Evolutionary conservation across 805 yeast species (phyloP).

Genomic region (Pichia exigua): DNA sequence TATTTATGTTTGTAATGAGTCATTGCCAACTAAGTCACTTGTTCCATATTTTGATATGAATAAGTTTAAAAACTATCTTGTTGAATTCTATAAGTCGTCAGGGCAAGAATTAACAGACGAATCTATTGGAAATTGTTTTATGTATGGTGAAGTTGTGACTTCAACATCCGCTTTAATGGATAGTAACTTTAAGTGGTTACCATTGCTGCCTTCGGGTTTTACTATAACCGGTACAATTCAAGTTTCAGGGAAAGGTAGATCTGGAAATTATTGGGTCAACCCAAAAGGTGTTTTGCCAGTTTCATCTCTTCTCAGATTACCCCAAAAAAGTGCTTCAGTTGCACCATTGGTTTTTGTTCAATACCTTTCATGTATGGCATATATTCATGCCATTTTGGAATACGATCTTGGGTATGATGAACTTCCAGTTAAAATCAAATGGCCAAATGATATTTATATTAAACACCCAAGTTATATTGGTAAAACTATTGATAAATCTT

Average conservation of each 20-base stretch:
- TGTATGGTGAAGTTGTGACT: constrained; percentile 85
- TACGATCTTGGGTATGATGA: constrained; percentile 50
- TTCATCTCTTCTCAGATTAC: constrained; percentile 60
- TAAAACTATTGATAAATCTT: constrained; percentile 15
- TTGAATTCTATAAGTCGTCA: constrained; percentile 25
- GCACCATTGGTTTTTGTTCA: constrained; percentile 75
- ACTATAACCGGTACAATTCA: constrained; percentile 72
- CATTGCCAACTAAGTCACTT: constrained; percentile 38
- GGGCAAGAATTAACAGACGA: constrained; percentile 15
- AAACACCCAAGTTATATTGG: constrained; percentile 53
- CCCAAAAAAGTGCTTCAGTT: constrained; percentile 32
- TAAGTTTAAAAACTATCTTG: constrained; percentile 43
- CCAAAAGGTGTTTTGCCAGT: constrained; percentile 88
- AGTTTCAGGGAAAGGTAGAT: constrained; percentile 87
- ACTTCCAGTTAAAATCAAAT: constrained; percentile 75
- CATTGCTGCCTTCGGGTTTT: constrained; percentile 61
- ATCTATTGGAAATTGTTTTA: constrained; percentile 51
- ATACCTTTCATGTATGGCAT: constrained; percentile 75
- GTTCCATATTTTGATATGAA: constrained; percentile 71
- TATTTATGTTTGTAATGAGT: constrained; percentile 36
- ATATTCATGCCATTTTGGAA: constrained; percentile 64
- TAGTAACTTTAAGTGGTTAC: constrained; percentile 52
- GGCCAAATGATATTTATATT: constrained; percentile 95
- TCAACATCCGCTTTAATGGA: constrained; percentile 81
- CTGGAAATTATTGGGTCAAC: constrained; percentile 91